A percentile compares a stretch with the other conserved stretches of the same genome.
phyloP scores from a whole-genome alignment of 1,284 basidiomycete species.

The Marasmius fiardii region DNA sequence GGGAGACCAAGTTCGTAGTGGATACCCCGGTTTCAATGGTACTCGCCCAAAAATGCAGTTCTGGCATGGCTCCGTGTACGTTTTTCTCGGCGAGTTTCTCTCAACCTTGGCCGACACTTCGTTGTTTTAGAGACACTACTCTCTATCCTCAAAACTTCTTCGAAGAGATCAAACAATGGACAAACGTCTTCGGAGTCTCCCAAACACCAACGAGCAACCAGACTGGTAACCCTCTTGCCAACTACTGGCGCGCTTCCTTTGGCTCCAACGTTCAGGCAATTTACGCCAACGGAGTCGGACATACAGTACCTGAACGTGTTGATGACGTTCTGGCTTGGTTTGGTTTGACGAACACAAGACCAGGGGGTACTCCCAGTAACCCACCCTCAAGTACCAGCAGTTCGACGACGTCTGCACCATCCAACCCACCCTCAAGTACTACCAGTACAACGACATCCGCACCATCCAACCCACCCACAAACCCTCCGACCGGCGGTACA shows the following conservation, averaged over 20 bases:
- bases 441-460: neutral
- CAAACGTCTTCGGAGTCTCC: conserved; percentile 29
- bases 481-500: neutral
- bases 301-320: conserved; percentile 15
- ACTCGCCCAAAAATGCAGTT: conserved; percentile 47
- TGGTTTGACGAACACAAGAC: conserved; percentile 2
- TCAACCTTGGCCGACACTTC: neutral
- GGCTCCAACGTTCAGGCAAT: conserved; percentile 10
- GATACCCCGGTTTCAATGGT: conserved; percentile 52
- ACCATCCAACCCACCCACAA: neutral
- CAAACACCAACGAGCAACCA: conserved; percentile 20
- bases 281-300: conserved; percentile 8
- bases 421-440: neutral
- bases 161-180: conserved; percentile 39
- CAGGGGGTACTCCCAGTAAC: neutral
- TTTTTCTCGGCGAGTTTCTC: conserved; percentile 5
- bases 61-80: conserved; percentile 52
- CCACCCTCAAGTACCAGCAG: too few relatives aligned
- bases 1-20: conserved; percentile 41
- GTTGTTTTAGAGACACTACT: conserved; percentile 38
- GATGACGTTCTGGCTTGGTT: conserved; percentile 14
- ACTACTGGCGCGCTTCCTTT: conserved; percentile 5
- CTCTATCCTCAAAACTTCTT: conserved; percentile 49
- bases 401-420: neutral
- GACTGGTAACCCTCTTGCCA: conserved; percentile 4